Evolutionary conservation across 768 basidiomycete species (phyloP).

Genomic region (Suillus paluster): DNA sequence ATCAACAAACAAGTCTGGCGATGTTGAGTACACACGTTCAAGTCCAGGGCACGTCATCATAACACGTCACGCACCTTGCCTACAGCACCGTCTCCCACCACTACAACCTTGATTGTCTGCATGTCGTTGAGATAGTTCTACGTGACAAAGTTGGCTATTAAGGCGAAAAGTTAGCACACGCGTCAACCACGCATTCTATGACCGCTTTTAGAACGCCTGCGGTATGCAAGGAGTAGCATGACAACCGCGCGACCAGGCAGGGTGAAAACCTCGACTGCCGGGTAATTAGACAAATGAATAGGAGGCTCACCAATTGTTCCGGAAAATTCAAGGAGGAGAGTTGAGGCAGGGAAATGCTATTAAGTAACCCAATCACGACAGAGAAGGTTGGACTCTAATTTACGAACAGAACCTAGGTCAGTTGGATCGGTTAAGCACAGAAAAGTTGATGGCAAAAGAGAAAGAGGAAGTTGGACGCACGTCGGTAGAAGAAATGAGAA

Average conservation of each 20-base stretch:
- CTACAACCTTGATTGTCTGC: slow-evolving; percentile 99
- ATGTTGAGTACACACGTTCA: neutral
- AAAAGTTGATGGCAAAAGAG: slow-evolving; percentile 6
- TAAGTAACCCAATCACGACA: slow-evolving; percentile 34
- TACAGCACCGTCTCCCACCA: slow-evolving; percentile 97
- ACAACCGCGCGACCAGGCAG: slow-evolving; percentile 30
- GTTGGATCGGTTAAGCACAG: slow-evolving; percentile 15
- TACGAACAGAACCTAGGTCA: slow-evolving; percentile 25
- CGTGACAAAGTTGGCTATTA: slow-evolving; percentile 20
- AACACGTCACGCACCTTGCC: slow-evolving; percentile 76
- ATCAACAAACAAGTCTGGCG: slow-evolving; percentile 91
- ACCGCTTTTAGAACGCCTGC: slow-evolving; percentile 27
- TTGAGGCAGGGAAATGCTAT: slow-evolving; percentile 21
- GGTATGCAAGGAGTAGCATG: slow-evolving; percentile 28
- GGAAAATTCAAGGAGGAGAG: slow-evolving; percentile 22
- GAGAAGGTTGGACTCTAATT: slow-evolving; percentile 28
- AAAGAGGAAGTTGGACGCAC: slow-evolving; percentile 22
- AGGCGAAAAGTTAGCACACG: slow-evolving; percentile 16
- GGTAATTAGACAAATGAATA: slow-evolving; percentile 11
- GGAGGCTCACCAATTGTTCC: slow-evolving; percentile 28
- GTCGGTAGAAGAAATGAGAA: slow-evolving; percentile 11
- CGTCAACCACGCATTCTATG: slow-evolving; percentile 22
- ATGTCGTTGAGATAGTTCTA: slow-evolving; percentile 45
- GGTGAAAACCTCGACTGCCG: slow-evolving; percentile 20
- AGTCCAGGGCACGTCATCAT: neutral